These are phyloP conservation scores for Aspergillus sparsus DNA, from an alignment of 495 filamentous ascomycete genomes.

Conservation along the genomic window DNA sequence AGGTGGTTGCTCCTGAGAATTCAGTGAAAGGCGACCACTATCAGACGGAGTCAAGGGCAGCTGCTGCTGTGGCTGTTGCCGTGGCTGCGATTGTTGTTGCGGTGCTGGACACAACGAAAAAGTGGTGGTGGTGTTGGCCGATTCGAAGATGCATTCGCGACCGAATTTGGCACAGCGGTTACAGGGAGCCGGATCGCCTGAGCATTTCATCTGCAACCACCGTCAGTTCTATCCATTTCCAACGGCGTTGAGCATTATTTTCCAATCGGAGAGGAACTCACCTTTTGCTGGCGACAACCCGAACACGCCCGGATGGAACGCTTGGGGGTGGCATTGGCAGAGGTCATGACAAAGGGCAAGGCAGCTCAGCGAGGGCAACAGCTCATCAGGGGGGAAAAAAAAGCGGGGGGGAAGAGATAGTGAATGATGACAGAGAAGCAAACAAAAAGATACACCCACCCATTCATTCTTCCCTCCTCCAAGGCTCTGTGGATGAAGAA, in stretches of 20 bases:
- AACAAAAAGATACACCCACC: no score
- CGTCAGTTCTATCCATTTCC: not conserved
- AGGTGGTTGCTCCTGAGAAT: not conserved
- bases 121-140: no score
- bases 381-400: not conserved
- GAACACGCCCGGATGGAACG: conserved; percentile 12
- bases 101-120: not conserved
- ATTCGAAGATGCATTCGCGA: conserved; percentile 15
- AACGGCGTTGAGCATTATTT: not conserved
- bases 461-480: not conserved
- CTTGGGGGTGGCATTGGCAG: conserved; percentile 12
- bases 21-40: conserved; percentile 3
- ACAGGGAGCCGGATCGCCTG: conserved; percentile 14
- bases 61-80: conserved; percentile 5
- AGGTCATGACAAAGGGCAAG: not conserved
- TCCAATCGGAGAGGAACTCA: conserved; percentile 7
- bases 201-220: conserved; percentile 16
- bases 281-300: conserved; percentile 12
- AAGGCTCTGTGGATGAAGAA: not conserved
- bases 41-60: conserved; percentile 8
- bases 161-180: conserved; percentile 10
- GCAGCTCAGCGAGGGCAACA: not conserved
- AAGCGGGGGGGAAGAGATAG: not conserved
- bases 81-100: not conserved
- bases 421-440: conserved; percentile 2